Evolutionary conservation across 768 basidiomycete species (phyloP).

Genomic region (Leccinum broughii): DNA sequence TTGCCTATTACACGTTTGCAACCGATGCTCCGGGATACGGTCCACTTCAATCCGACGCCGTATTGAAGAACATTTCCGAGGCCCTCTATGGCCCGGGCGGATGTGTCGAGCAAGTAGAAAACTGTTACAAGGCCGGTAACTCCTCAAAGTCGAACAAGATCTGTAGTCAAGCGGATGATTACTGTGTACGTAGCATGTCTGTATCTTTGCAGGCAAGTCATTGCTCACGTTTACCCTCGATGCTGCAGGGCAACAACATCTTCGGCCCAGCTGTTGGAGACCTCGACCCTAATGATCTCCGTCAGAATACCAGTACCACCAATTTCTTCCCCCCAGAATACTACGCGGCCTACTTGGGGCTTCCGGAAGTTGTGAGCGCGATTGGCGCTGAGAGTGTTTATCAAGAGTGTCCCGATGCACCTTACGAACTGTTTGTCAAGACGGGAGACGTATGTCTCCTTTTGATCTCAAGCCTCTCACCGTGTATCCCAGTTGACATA

Average conservation of each 20-base stretch:
- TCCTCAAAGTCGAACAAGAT: slow-evolving; percentile 46
- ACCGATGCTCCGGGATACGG: slow-evolving; percentile 67
- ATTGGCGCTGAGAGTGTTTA: slow-evolving; percentile 58
- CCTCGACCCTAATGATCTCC: slow-evolving; percentile 55
- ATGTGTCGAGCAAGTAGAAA: slow-evolving; percentile 53
- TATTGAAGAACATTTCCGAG: slow-evolving; percentile 46
- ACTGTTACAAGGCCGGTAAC: slow-evolving; percentile 57
- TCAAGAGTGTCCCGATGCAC: slow-evolving; percentile 47
- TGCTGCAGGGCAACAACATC: slow-evolving; percentile 43
- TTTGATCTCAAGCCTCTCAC: too few species aligned
- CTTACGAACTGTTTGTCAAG: slow-evolving; percentile 41
- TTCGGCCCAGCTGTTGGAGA: slow-evolving; percentile 52
- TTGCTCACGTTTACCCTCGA: neutral
- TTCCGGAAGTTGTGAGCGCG: slow-evolving; percentile 35
- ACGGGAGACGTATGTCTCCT: slow-evolving; percentile 55
- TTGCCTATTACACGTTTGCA: slow-evolving; percentile 61
- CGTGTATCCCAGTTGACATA: neutral
- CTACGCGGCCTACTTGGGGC: slow-evolving; percentile 48
- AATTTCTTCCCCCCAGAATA: slow-evolving; percentile 54
- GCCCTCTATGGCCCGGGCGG: slow-evolving; percentile 50
- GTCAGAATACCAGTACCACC: slow-evolving; percentile 41
- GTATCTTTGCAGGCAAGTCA: too few species aligned
- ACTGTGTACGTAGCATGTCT: slow-evolving; percentile 48
- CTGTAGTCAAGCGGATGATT: slow-evolving; percentile 51
- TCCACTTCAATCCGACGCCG: slow-evolving; percentile 49